Conservation (phyloP, 2,329 filamentous ascomycete genomes). For the Fusarium protoensiforme region DNA sequence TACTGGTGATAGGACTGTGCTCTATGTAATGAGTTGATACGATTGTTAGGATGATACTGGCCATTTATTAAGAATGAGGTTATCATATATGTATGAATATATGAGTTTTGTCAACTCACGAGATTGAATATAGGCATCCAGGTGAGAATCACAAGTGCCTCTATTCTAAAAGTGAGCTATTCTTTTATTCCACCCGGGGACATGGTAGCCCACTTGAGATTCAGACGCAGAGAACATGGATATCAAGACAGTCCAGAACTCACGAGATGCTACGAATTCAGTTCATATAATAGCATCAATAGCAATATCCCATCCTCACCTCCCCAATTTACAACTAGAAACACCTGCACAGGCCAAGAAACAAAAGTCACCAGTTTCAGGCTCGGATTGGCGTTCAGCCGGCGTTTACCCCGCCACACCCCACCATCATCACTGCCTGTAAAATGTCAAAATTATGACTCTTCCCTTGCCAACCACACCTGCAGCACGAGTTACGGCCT, state of each 20-base stretch:
- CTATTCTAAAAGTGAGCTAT: neutral
- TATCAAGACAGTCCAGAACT: neutral
- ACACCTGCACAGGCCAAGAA: neutral
- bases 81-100: neutral
- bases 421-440: constrained; percentile 51
- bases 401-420: constrained; percentile 49
- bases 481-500: constrained; percentile 40
- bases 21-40: neutral
- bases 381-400: neutral
- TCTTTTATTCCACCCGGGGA: neutral
- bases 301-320: neutral
- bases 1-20: neutral
- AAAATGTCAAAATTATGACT: constrained; percentile 60
- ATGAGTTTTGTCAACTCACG: neutral
- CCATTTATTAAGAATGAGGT: accelerated
- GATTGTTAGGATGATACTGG: neutral
- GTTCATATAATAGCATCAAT: neutral
- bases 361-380: neutral
- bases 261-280: neutral
- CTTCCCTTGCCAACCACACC: constrained; percentile 42
- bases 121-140: neutral
- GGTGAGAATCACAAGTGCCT: neutral
- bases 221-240: neutral
- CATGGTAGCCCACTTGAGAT: neutral
- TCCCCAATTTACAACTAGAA: neutral